Percentiles rank a stretch among this genome's conserved stretches.
These are phyloP conservation scores for Colletotrichum cordylinicola DNA, from an alignment of 2,329 filamentous ascomycete species.

Conservation along the genomic window DNA sequence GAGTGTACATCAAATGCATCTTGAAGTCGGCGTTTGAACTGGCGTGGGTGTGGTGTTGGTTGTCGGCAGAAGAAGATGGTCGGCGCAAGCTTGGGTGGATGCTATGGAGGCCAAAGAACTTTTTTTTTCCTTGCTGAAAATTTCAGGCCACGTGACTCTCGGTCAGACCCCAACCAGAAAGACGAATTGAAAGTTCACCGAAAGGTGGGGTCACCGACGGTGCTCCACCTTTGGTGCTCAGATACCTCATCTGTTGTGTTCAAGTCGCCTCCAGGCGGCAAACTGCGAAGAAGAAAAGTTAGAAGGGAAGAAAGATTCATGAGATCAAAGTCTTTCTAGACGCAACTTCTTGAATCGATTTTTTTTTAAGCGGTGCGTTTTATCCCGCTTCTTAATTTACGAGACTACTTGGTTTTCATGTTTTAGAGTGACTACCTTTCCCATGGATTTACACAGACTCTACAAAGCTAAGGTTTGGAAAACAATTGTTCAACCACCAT, in stretches of 20 bases:
- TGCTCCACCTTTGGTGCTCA: neutral
- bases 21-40: neutral
- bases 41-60: neutral
- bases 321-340: neutral
- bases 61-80: neutral
- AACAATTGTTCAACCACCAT: neutral
- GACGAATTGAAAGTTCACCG: neutral
- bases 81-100: neutral
- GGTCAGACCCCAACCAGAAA: neutral
- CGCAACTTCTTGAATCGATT: rapidly evolving
- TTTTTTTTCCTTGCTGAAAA: neutral
- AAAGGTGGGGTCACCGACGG: neutral
- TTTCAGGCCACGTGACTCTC: neutral
- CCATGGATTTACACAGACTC: no score
- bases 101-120: neutral
- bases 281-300: no score
- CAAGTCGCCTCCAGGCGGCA: no score
- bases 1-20: conserved; percentile 68
- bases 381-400: no score
- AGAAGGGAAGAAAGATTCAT: no score
- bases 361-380: neutral
- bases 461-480: no score
- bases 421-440: no score
- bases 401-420: no score
- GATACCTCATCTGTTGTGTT: no score